Conservation (phyloP, 2,329 filamentous ascomycete species). For the Bipolaris sorokiniana region DNA sequence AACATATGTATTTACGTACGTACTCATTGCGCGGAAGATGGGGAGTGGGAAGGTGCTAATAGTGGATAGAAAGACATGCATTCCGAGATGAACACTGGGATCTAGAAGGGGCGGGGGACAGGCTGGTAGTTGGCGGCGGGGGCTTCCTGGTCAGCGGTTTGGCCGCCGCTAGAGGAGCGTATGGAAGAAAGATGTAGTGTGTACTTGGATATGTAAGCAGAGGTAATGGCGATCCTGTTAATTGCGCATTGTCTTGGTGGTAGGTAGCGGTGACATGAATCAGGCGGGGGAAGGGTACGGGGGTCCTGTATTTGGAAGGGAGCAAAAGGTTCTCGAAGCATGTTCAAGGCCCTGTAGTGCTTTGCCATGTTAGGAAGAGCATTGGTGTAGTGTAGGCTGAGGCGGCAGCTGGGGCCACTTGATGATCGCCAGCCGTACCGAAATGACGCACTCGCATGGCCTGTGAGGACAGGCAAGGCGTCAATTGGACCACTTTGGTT, state of each 20-base stretch:
- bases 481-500: conserved; percentile 39
- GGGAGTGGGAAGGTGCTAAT: background rate
- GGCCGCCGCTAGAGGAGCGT: too few species aligned
- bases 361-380: conserved; percentile 28
- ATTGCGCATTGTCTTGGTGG: background rate
- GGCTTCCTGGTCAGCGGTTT: background rate
- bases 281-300: background rate
- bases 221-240: background rate
- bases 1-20: background rate
- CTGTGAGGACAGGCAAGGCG: conserved; percentile 18
- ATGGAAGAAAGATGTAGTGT: too few species aligned
- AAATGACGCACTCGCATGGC: conserved; percentile 36
- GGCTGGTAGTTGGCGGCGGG: too few species aligned
- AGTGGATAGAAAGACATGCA: background rate
- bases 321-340: conserved; percentile 42
- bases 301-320: conserved; percentile 20
- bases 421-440: conserved; percentile 41
- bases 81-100: background rate
- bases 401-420: conserved; percentile 30
- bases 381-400: conserved; percentile 16
- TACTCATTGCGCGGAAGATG: background rate
- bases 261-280: conserved; percentile 8
- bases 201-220: too few species aligned
- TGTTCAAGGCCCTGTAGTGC: conserved; percentile 29
- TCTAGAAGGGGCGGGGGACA: too few species aligned